Percentiles rank a stretch among this genome's conserved stretches.
These are phyloP conservation scores for Collybia sordida DNA, from an alignment of 768 basidiomycete species.

Conservation along the genomic window DNA sequence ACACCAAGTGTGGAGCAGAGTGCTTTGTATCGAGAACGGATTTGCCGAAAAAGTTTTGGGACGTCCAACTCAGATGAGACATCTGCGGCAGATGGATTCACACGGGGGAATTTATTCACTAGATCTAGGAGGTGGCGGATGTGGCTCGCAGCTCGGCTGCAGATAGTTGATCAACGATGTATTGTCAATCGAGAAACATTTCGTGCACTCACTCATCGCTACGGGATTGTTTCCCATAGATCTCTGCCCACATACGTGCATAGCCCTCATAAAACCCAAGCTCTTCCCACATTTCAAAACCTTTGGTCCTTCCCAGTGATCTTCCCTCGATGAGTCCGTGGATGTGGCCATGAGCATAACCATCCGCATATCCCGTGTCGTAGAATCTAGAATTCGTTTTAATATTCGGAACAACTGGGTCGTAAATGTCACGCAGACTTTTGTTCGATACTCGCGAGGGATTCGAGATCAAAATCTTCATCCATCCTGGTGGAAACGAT, in stretches of 20 bases:
- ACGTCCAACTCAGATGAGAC: slow-evolving; percentile 63
- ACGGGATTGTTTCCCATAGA: slow-evolving; percentile 40
- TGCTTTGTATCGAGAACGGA: slow-evolving; percentile 83
- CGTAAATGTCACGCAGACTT: slow-evolving; percentile 36
- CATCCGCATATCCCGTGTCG: slow-evolving; percentile 72
- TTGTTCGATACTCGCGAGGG: slow-evolving; percentile 62
- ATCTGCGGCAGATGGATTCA: slow-evolving; percentile 61
- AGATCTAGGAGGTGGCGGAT: slow-evolving; percentile 69
- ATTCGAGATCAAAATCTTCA: slow-evolving; percentile 55
- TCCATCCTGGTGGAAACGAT: slow-evolving; percentile 18
- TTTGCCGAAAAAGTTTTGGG: slow-evolving; percentile 73
- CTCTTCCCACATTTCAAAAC: slow-evolving; percentile 97
- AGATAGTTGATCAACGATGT: neutral
- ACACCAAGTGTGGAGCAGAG: slow-evolving; percentile 84
- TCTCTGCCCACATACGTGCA: slow-evolving; percentile 65
- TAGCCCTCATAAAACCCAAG: slow-evolving; percentile 92
- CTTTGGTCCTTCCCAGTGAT: slow-evolving; percentile 84
- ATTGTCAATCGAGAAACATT: slow-evolving; percentile 3
- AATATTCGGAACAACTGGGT: slow-evolving; percentile 6
- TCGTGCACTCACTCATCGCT: slow-evolving; percentile 47
- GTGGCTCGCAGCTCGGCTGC: slow-evolving; percentile 61
- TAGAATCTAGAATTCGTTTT: slow-evolving; percentile 61
- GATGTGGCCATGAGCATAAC: slow-evolving; percentile 81
- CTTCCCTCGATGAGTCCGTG: slow-evolving; percentile 92
- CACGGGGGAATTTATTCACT: slow-evolving; percentile 71